A percentile compares a stretch with the other conserved stretches of the same genome.
phyloP scores from a whole-genome alignment of 768 basidiomycete genomes.

The Mycena rebaudengoi region DNA sequence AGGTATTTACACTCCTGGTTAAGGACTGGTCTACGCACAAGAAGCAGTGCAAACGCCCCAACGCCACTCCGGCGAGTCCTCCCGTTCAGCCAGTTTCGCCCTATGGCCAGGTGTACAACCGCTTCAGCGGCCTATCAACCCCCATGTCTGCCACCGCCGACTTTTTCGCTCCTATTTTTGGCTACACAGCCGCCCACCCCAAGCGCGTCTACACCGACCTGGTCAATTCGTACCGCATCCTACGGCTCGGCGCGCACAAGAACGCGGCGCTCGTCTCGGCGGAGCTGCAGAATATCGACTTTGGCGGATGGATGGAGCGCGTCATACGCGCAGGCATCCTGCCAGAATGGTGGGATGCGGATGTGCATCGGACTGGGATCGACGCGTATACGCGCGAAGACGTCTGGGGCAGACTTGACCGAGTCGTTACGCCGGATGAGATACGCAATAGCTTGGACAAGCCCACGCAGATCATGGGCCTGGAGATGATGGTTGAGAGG shows the following conservation, averaged over 20 bases:
- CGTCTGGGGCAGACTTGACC: slow-evolving; percentile 11
- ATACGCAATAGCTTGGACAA: not conserved
- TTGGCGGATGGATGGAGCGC: slow-evolving; percentile 16
- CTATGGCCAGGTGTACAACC: slow-evolving; percentile 10
- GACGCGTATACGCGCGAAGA: slow-evolving; percentile 9
- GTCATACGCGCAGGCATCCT: not conserved
- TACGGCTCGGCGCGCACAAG: not conserved
- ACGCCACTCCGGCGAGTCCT: not conserved
- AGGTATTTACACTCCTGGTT: too few relatives aligned
- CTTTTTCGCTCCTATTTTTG: not conserved
- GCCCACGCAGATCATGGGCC: not conserved
- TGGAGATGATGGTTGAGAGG: slow-evolving; percentile 15
- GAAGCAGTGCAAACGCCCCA: slow-evolving; percentile 6
- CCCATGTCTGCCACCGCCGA: not conserved
- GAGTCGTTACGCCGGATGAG: slow-evolving; percentile 1
- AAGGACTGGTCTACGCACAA: slow-evolving; percentile 17
- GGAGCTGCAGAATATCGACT: slow-evolving; percentile 4
- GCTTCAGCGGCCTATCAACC: not conserved
- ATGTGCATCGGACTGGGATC: slow-evolving; percentile 1
- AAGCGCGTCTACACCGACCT: not conserved
- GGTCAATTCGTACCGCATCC: not conserved
- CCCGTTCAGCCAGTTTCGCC: not conserved
- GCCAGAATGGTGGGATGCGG: slow-evolving; percentile 15
- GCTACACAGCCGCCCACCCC: not conserved
- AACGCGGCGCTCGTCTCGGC: not conserved